These are phyloP conservation scores for Cyberlindnera lachancei DNA, from an alignment of 805 yeast species.

Conservation along the genomic window DNA sequence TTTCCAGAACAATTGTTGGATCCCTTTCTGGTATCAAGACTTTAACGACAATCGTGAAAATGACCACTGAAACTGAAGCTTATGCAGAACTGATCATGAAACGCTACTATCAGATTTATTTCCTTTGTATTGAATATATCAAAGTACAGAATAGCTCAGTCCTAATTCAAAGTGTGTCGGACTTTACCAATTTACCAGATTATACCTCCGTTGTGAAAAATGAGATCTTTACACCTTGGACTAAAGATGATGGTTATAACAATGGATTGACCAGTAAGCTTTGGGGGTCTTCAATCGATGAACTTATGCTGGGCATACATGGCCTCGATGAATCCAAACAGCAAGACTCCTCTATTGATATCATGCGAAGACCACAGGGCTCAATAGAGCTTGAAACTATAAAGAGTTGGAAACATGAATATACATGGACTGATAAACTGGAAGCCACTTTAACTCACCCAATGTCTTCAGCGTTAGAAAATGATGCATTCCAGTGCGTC, in stretches of 20 bases:
- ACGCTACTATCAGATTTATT: slow-evolving; percentile 38
- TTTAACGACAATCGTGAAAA: slow-evolving; percentile 7
- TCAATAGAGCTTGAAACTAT: slow-evolving; percentile 26
- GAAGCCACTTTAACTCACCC: slow-evolving; percentile 30
- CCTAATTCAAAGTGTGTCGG: slow-evolving; percentile 31
- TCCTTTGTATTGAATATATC: slow-evolving; percentile 23
- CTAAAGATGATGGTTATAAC: slow-evolving; percentile 33
- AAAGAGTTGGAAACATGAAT: slow-evolving; percentile 25
- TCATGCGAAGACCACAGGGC: slow-evolving; percentile 11
- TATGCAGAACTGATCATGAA: slow-evolving; percentile 29
- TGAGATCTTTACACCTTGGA: slow-evolving; percentile 13
- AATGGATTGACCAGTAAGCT: slow-evolving; percentile 51
- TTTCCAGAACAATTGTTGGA: slow-evolving; percentile 41
- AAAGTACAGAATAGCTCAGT: slow-evolving; percentile 21
- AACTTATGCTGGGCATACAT: slow-evolving; percentile 25
- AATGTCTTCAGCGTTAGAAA: slow-evolving; percentile 31
- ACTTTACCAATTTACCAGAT: slow-evolving; percentile 34
- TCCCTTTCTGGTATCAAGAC: slow-evolving; percentile 16
- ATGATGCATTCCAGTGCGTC: slow-evolving; percentile 31
- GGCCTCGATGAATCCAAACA: slow-evolving; percentile 2
- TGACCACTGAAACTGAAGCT: slow-evolving; percentile 1
- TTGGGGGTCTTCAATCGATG: slow-evolving; percentile 28
- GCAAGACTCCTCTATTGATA: slow-evolving; percentile 16
- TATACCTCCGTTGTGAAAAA: slow-evolving; percentile 10
- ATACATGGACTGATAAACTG: slow-evolving; percentile 29